Evolutionary conservation across 2,329 filamentous ascomycete species (phyloP).

Genomic region (Nemania sp.): DNA sequence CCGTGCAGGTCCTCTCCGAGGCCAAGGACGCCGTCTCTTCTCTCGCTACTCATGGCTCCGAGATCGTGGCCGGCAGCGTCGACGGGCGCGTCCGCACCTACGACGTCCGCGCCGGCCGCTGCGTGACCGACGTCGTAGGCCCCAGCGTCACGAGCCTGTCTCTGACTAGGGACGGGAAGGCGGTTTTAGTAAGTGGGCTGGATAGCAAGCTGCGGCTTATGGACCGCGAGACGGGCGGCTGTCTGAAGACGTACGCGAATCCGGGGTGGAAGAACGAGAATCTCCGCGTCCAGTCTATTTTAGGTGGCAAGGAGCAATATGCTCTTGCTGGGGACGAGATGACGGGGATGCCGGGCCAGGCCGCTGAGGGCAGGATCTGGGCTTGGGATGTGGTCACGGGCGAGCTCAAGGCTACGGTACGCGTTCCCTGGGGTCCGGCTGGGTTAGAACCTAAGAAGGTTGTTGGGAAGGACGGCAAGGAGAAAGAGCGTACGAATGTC

Average conservation of each 20-base stretch:
- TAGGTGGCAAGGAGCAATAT: constrained; percentile 81
- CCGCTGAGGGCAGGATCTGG: constrained; percentile 70
- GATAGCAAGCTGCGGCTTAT: constrained; percentile 84
- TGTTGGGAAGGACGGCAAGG: constrained; percentile 70
- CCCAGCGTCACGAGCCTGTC: constrained; percentile 79
- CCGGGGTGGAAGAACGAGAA: constrained; percentile 72
- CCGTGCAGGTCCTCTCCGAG: constrained; percentile 79
- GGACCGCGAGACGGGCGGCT: constrained; percentile 79
- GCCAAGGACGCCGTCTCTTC: constrained; percentile 76
- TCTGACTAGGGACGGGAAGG: constrained; percentile 78
- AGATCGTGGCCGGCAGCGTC: constrained; percentile 81
- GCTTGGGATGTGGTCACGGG: constrained; percentile 89
- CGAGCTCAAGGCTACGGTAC: constrained; percentile 71
- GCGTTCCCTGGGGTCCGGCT: constrained; percentile 67
- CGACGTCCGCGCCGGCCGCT: constrained; percentile 81
- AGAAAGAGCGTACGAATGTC: constrained; percentile 69
- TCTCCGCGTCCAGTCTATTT: constrained; percentile 78
- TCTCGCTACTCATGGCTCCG: constrained; percentile 61
- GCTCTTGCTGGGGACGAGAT: constrained; percentile 86
- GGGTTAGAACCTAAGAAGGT: constrained; percentile 62
- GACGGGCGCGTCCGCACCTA: constrained; percentile 86
- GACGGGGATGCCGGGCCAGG: constrained; percentile 48
- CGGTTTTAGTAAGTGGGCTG: constrained; percentile 78
- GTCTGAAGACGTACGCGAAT: constrained; percentile 77
- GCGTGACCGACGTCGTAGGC: constrained; percentile 77